Evolutionary conservation across 2,329 filamentous ascomycete genomes (phyloP).

Genomic region (Epichloe uncinata): DNA sequence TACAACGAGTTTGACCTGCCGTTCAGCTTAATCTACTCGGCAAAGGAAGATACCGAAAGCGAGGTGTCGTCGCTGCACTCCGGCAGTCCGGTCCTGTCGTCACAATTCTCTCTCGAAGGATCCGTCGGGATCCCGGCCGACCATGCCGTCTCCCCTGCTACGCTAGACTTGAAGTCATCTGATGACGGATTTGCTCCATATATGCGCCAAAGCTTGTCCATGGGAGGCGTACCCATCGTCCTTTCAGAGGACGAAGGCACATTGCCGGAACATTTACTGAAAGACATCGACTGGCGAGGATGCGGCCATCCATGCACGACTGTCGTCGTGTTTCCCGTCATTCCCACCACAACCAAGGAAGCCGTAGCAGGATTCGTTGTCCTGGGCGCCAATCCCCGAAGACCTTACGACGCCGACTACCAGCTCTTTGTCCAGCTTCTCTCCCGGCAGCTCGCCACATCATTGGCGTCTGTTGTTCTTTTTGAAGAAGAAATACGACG

Average conservation of each 20-base stretch:
- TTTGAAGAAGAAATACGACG: slow-evolving; percentile 74
- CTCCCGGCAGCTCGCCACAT: slow-evolving; percentile 63
- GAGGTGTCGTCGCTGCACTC: slow-evolving; percentile 61
- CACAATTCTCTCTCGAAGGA: slow-evolving; percentile 57
- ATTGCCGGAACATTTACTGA: slow-evolving; percentile 49
- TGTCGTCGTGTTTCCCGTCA: slow-evolving; percentile 65
- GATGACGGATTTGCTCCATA: slow-evolving; percentile 63
- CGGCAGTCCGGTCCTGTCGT: slow-evolving; percentile 46
- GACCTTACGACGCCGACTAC: slow-evolving; percentile 72
- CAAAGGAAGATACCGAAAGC: slow-evolving; percentile 56
- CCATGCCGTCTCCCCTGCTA: slow-evolving; percentile 46
- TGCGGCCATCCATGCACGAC: slow-evolving; percentile 57
- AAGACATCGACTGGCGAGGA: slow-evolving; percentile 55
- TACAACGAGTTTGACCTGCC: slow-evolving; percentile 66
- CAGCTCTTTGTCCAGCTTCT: slow-evolving; percentile 63
- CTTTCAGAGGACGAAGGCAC: slow-evolving; percentile 54
- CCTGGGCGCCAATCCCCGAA: slow-evolving; percentile 63
- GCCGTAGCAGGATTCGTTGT: slow-evolving; percentile 65
- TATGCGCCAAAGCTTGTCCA: slow-evolving; percentile 60
- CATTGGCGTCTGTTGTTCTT: slow-evolving; percentile 66
- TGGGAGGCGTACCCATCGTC: slow-evolving; percentile 50
- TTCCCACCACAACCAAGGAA: slow-evolving; percentile 59
- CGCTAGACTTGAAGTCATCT: slow-evolving; percentile 56
- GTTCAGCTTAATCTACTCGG: slow-evolving; percentile 65
- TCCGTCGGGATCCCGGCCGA: slow-evolving; percentile 52